Base-by-base conservation (phyloP, 2,329 filamentous ascomycete genomes). In the Aaosphaeria arxii region DNA sequence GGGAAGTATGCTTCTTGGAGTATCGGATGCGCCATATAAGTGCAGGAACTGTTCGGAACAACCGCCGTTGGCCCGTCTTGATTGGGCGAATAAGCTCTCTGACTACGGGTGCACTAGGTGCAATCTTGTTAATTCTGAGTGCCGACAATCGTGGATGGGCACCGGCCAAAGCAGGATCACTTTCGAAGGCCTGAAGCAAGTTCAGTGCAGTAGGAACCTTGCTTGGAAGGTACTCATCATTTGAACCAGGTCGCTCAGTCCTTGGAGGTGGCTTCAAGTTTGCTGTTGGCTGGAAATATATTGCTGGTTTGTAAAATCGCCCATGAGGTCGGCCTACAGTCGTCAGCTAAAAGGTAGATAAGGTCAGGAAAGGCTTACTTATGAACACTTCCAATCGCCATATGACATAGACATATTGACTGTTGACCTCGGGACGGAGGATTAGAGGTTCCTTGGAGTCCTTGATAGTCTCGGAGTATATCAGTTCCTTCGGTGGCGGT, bases 1-100 rank as follows among this genome's bases (percentile, higher is more conserved):
- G 68, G 49, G 79, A 82, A 7, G 82, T 73, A 3, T 84, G 82
- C 6, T 86, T 78, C 50, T 84, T 79, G 4, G 86, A 84, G 64
- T 90, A 90, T 42, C 86, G 79, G 48, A 91, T 81, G 39, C 87
- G 80, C 43, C 87, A 86, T 64, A 90, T 87, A 7, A 90, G 75
- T 3, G 85, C 82, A 6, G 88, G 87, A 45, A 82, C 81, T 35
- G 89, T 79, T 50, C 79, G 81, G 42, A 89, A 78, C 6, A 81
- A 77, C 32, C 86, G 76, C 48, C 80, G 80, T 43, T 84, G 80
- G 4, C 85, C 77, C 9, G 83, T 84, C 52, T 81, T 81, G 46
- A 91, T 77, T 4, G 86, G 83, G 36, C 81, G 82, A 50, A 82
- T 74, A 36, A 79, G 70, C 50, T 88, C 84, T 55, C 81, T 81